Evolutionary conservation across 2,329 filamentous ascomycete genomes (phyloP).

Genomic region (Claviceps purpurea): DNA sequence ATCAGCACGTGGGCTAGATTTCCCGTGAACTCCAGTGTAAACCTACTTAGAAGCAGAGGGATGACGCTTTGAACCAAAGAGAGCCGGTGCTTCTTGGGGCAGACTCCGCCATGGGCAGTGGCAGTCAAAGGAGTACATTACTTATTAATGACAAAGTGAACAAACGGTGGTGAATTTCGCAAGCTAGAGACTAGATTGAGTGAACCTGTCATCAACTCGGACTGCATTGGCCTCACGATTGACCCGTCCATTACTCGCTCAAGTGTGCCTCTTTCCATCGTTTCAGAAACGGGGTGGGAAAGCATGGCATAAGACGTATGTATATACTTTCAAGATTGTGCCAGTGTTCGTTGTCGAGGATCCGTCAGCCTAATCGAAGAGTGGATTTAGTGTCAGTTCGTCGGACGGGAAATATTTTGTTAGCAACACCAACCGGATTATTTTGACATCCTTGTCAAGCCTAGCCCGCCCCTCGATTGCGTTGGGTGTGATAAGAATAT

Average conservation of each 20-base stretch:
- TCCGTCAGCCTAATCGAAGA: slow-evolving; percentile 35
- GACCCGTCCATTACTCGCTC: too few relatives aligned
- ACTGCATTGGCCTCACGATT: neutral
- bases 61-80: slow-evolving; percentile 49
- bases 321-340: slow-evolving; percentile 2
- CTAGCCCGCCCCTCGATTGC: slow-evolving; percentile 51
- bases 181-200: neutral
- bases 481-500: slow-evolving; percentile 92
- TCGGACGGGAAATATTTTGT: neutral
- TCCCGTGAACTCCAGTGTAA: slow-evolving; percentile 62
- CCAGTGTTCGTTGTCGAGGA: slow-evolving; percentile 40
- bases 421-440: slow-evolving; percentile 46
- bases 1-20: slow-evolving; percentile 72
- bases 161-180: too few relatives aligned
- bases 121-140: neutral
- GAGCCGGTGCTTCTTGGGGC: neutral
- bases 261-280: neutral
- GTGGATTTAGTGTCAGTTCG: neutral
- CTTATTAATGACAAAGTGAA: neutral
- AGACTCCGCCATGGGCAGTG: neutral
- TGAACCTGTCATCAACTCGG: neutral
- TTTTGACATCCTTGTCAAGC: slow-evolving; percentile 57
- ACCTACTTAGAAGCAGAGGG: slow-evolving; percentile 79
- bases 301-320: neutral
- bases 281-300: neutral